Conservation (phyloP, 306 rosid species). For the Acacia melanoxylon region DNA sequence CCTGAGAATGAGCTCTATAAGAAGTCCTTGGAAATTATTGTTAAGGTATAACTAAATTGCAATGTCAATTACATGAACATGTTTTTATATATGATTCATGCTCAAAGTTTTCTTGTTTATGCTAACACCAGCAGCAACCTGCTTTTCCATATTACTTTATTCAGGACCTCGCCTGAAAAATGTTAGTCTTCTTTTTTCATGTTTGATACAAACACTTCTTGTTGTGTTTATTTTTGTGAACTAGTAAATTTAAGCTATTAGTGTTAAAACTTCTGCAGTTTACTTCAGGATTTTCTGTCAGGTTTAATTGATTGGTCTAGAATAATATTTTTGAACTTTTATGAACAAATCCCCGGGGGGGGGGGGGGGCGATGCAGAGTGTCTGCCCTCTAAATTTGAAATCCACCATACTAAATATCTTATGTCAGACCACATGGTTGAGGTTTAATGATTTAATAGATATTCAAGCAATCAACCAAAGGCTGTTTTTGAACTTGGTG, state of each 20-base stretch:
- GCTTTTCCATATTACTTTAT: background rate
- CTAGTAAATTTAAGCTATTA: background rate
- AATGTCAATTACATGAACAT: background rate
- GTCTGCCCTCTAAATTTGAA: background rate
- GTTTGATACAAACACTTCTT: background rate
- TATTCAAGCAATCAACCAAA: background rate
- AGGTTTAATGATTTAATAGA: background rate
- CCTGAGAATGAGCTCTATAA: conserved; percentile 67
- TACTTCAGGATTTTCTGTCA: background rate
- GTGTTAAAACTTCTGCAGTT: background rate
- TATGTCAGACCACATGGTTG: too few species aligned
- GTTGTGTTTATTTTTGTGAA: background rate
- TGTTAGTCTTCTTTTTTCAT: background rate
- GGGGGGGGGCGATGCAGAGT: background rate
- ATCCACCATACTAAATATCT: background rate
- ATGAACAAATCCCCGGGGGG: background rate
- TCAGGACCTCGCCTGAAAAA: background rate
- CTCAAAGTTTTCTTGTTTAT: background rate
- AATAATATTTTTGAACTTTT: background rate
- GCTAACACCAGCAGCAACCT: background rate
- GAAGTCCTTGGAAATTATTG: conserved; percentile 68
- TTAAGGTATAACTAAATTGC: conserved; percentile 48
- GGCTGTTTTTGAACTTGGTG: background rate
- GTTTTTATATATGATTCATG: background rate
- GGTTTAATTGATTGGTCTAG: background rate